Evolutionary conservation across 805 yeast species (phyloP), one percentile per base, ranked within the genome.

Genomic region (Cyberlindnera mycetangii): DNA sequence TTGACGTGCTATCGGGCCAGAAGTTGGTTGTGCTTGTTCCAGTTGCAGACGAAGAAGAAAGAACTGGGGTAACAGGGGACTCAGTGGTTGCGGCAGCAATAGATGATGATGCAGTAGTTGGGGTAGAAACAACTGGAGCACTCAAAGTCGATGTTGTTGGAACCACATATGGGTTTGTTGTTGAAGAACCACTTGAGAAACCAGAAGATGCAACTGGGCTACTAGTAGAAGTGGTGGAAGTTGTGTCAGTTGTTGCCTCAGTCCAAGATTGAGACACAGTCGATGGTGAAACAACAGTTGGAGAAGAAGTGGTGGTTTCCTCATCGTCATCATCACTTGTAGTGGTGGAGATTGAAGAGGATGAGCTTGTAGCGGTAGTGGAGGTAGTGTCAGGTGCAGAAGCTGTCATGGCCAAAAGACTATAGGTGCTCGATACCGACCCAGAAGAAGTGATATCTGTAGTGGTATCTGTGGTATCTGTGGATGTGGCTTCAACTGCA

Each of bases 111-210:
- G 42, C 25, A 21, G 43, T n/a, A 15, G 32, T 19, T 6, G 30
- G 7, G 12, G 48, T 16, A 2, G 37, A 8, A 22, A n/a, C 46
- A 24, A 42, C 35, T 18, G 49, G 49, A 5, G 49, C 49, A 39
- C 41, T 46, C 24, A 42, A 4, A 4, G 45, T 25, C 2, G 42
- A 27, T 11, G 47, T 32, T 9, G 50, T 36, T n/a, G 50, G 37
- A 31, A 47, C 37, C 6, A 16, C 22, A 35, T 46, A 46, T 32
- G 48, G 48, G 39, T 44, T 44, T 6, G 48, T 39, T 24, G 41
- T 19, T 38, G 39, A n/a, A 10, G 37, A 16, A 24, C 31, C 35
- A 42, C 35, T 36, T 2, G 25, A 19, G 14, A 14, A 32, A 5
- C 36, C 33, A 21, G 39, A 18, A 24, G 41, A 12, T 6, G 42